Percentiles rank a stretch among this genome's conserved stretches.
phyloP scores from a whole-genome alignment of 768 basidiomycete species.

The Suillus spraguei region DNA sequence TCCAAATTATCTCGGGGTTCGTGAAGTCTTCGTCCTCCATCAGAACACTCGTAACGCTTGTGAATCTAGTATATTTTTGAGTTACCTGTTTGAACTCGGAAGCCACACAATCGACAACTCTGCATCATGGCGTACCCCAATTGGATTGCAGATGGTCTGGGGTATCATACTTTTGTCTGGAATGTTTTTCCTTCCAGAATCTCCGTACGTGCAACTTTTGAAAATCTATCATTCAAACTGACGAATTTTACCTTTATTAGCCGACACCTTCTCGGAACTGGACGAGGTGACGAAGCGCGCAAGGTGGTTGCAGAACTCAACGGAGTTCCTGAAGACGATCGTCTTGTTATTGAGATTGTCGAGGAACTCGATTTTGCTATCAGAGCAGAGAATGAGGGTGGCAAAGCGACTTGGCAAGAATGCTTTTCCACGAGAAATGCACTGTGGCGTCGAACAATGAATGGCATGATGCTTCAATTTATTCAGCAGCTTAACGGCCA shows the following conservation, averaged over 20 bases:
- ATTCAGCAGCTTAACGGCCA: constrained; percentile 82
- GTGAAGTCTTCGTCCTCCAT: constrained; percentile 14
- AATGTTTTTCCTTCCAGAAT: constrained; percentile 78
- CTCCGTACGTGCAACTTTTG: constrained; percentile 51
- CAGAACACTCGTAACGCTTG: background rate
- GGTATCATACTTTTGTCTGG: constrained; percentile 68
- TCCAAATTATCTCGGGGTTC: constrained; percentile 75
- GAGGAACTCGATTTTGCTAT: constrained; percentile 70
- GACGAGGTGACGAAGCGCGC: constrained; percentile 55
- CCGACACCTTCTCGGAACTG: constrained; percentile 69
- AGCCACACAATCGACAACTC: constrained; percentile 56
- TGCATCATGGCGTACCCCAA: constrained; percentile 73
- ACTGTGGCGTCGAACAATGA: constrained; percentile 73
- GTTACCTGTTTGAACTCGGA: constrained; percentile 71
- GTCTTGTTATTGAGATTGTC: constrained; percentile 58
- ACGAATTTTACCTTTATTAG: constrained; percentile 31
- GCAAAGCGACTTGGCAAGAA: constrained; percentile 77
- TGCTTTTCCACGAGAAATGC: constrained; percentile 71
- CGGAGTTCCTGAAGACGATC: constrained; percentile 57
- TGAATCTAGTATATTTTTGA: constrained; percentile 61
- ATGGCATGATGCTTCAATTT: constrained; percentile 85
- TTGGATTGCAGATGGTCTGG: constrained; percentile 76
- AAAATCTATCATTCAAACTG: background rate
- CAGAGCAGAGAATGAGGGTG: constrained; percentile 75
- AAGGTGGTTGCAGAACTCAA: constrained; percentile 68